phyloP scores from a whole-genome alignment of 2,329 filamentous ascomycete species.

The Didymella pomorum region DNA sequence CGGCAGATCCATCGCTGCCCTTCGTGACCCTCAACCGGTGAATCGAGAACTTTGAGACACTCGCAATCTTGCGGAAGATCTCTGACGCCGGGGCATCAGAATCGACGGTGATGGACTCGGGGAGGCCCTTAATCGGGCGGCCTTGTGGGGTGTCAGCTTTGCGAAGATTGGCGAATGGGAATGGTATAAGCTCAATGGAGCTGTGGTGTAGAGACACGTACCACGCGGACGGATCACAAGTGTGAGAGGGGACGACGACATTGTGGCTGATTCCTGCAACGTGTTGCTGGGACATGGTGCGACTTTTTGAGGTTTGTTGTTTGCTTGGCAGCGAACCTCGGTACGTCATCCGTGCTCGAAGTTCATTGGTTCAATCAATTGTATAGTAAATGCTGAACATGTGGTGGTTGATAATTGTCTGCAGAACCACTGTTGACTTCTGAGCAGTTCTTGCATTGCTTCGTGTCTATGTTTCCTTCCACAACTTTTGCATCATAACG shows the following conservation, averaged over 20 bases:
- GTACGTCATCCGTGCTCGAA: constrained; percentile 16
- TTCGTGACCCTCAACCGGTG: constrained; percentile 71
- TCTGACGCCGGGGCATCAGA: constrained; percentile 61
- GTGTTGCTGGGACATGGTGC: constrained; percentile 1
- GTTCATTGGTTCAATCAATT: constrained; percentile 5
- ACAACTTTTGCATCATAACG: background rate
- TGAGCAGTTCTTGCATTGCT: too few species aligned
- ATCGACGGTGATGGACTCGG: constrained; percentile 62
- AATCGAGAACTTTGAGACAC: constrained; percentile 62
- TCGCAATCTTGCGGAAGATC: constrained; percentile 65
- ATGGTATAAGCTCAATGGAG: constrained; percentile 11
- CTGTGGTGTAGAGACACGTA: constrained; percentile 33
- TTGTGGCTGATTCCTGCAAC: constrained; percentile 29
- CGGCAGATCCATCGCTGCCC: constrained; percentile 65
- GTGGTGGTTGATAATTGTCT: background rate
- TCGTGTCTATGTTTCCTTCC: background rate
- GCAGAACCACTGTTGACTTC: background rate
- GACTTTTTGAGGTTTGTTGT: constrained; percentile 21
- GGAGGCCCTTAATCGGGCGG: constrained; percentile 68
- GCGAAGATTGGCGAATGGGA: constrained; percentile 9
- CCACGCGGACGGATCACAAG: constrained; percentile 57
- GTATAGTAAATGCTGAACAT: background rate
- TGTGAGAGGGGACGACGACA: constrained; percentile 55
- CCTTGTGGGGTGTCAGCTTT: constrained; percentile 52
- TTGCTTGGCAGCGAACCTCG: constrained; percentile 20